phyloP scores from a whole-genome alignment of 2,329 filamentous ascomycete genomes.

The Ophiobolus disseminans region DNA sequence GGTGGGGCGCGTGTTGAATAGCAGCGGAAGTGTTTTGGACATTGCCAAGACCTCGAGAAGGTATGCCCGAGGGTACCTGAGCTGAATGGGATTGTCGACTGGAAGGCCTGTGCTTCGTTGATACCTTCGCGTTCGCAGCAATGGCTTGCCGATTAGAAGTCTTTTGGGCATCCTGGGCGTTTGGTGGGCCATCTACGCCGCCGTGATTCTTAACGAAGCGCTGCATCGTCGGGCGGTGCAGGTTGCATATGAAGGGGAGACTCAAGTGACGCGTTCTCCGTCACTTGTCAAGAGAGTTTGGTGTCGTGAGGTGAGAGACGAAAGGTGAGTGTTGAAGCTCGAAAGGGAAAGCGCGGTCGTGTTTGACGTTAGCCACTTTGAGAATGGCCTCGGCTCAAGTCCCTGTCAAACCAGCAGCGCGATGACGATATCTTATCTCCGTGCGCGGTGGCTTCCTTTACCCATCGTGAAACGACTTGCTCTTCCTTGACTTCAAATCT shows the following conservation, averaged over 20 bases:
- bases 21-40: constrained; percentile 18
- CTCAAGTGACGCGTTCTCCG: constrained; percentile 4
- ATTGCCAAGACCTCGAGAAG: constrained; percentile 13
- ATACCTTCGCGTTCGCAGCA: constrained; percentile 33
- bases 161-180: constrained; percentile 9
- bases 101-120: constrained; percentile 13
- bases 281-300: no score
- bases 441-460: constrained; percentile 24
- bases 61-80: constrained; percentile 7
- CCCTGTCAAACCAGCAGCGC: constrained; percentile 11
- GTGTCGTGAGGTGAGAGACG: constrained; percentile 12
- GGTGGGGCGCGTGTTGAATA: constrained; percentile 21
- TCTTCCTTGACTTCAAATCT: background rate
- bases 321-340: constrained; percentile 24
- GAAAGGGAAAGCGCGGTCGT: constrained; percentile 36
- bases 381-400: constrained; percentile 14
- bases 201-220: constrained; percentile 24
- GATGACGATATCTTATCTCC: constrained; percentile 44
- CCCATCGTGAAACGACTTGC: constrained; percentile 9
- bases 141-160: constrained; percentile 17
- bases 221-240: constrained; percentile 19
- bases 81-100: constrained; percentile 20
- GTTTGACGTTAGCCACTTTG: constrained; percentile 25
- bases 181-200: constrained; percentile 24
- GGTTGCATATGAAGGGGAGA: background rate